Evolutionary conservation across 257 asterid genomes (phyloP), one percentile per base, ranked within the genome.

Genomic region (Solanum microdontum): DNA sequence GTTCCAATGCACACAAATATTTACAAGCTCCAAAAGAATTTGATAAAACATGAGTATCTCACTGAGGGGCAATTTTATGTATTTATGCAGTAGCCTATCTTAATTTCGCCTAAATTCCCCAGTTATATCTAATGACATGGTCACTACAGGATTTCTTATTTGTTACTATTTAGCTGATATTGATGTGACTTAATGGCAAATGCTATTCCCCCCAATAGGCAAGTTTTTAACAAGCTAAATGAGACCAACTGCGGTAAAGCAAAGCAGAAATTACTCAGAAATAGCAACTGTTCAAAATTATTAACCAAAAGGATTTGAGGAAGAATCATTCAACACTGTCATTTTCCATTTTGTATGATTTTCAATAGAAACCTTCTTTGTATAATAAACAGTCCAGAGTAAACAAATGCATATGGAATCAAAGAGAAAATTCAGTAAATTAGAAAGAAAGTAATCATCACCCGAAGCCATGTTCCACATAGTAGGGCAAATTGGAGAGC

Each of bases 401-500:
- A 73, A 3, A 3, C 84, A 77, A 77, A 24, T 77, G 84, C 36
- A 24, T 40, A 40, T 24, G 36, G 3, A 11, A 33, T 10, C 24
- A 37, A 3, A 76, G 83, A 76, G 83, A 76, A 37, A 75, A 76
- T 37, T 37, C 33, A 75, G 83, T 0, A 75, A 75, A 75, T 23
- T 75, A 37, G 3, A 13, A 36, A 12, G 60, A 7, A n/a, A 39
- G 33, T 12, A 39, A 77, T 39, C 9, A n/a, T 92, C 83, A 94
- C 99, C 99, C 99, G 62, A 93, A 95, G 77, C 98, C 99, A 87
- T 93, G 92, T 62, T 0, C 85, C 11, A 92, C 92, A 84, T 95
- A 96, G 91, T 92, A 95, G 5, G 99, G 99, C 66, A 96, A 87
- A 77, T 96, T 96, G 21, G 97, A 93, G 15, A 96, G 93, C 91